Base-by-base conservation (phyloP, 225 moss, liverwort and hornwort species). In the Marchantia paleacea region DNA sequence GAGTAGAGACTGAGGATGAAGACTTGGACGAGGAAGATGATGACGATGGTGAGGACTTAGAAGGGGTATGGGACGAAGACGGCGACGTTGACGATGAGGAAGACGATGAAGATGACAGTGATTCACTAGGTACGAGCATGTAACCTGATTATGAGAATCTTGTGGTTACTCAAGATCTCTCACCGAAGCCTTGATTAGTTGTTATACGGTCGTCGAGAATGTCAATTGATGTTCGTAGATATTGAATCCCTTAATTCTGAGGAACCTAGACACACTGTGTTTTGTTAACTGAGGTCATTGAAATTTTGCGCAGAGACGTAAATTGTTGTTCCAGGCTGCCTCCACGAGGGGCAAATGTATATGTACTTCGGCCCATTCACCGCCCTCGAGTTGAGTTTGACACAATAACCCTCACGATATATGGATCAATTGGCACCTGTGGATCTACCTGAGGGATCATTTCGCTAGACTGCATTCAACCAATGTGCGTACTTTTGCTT, bases 1-100 rank as follows among this genome's bases (percentile, higher is more conserved):
- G 85, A 49, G 85, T 88, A 63, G 91, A 91, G 39, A 90, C 78
- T 25, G 93, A 93, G 72, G 94, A 93, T 79, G 90, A 91, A 31
- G 84, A 82, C n/a, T 31, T 22, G 9, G 86, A 84, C 12, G 89
- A 76, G 16, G 67, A 79, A 19, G 83, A 85, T 3, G 83, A 80
- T 3, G 85, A 88, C 13, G 86, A 84, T 7, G 89, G 78, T 58
- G 88, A 80, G 50, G 85, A 84, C 72, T 53, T 75, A 16, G 85
- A 85, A 57, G 88, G 64, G 69, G 79, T 55, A 62, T 79, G 79
- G 82, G 88, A 89, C 25, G 89, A 89, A 39, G 89, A 89, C 58
- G 86, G 52, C 52, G 84, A 85, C 2, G 84, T 76, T 7, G 85
- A 87, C 19, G 80, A 84, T 24, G 86, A 80, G 14, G 82, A 80